Percentiles rank a stretch among this genome's conserved stretches.
Evolutionary conservation across 1,284 basidiomycete species (phyloP).

Genomic region (Irpex sp.): DNA sequence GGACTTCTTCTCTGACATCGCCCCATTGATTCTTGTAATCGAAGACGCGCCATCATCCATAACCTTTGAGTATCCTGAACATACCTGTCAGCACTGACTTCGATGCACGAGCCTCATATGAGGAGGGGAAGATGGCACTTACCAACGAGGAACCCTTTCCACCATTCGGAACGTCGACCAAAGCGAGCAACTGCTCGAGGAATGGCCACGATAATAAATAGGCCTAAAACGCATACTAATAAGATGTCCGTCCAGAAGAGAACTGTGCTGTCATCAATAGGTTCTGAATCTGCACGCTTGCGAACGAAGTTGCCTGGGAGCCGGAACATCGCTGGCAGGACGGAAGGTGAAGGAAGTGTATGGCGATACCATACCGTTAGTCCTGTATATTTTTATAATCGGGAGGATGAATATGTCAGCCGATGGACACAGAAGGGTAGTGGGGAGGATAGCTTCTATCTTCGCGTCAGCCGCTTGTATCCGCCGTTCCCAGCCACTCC

Average conservation of each 20-base stretch:
- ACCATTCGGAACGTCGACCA: conserved; percentile 1
- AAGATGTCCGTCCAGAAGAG: conserved; percentile 8
- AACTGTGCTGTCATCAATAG: not conserved
- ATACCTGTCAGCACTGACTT: too few relatives aligned
- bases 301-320: too few relatives aligned
- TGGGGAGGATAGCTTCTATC: too few relatives aligned
- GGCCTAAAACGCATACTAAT: not conserved
- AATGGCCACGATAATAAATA: not conserved
- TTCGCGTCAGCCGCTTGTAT: too few relatives aligned
- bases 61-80: not conserved
- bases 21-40: not conserved
- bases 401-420: too few relatives aligned
- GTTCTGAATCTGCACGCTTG: not conserved
- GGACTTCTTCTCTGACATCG: not conserved
- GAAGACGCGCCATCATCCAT: not conserved
- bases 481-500: too few relatives aligned
- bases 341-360: not conserved
- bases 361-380: too few relatives aligned
- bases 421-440: too few relatives aligned
- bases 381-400: too few relatives aligned
- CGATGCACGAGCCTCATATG: not conserved
- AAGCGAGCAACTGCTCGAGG: not conserved
- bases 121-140: not conserved
- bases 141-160: conserved; percentile 4
- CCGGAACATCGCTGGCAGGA: not conserved